Percentiles rank a stretch among this genome's conserved stretches.
phyloP scores from a whole-genome alignment of 768 basidiomycete genomes.

The Russula ochroleuca region DNA sequence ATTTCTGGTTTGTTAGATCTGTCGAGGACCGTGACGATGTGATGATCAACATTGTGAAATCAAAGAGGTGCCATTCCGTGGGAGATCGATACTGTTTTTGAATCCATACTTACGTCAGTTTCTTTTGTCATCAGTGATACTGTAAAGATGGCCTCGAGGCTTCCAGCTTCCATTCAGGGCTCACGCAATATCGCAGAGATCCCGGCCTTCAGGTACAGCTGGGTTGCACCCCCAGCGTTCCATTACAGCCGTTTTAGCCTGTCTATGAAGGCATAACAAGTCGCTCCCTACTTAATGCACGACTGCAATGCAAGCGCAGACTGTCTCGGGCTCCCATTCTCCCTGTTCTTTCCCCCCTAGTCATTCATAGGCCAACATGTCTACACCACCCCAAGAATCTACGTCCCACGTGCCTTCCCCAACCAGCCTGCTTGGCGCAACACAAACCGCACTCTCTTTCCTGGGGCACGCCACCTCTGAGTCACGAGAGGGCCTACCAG shows the following conservation, averaged over 20 bases:
- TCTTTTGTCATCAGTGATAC: too few relatives aligned
- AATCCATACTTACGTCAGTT: too few relatives aligned
- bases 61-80: too few relatives aligned
- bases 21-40: too few relatives aligned
- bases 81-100: too few relatives aligned
- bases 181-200: too few relatives aligned
- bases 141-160: too few relatives aligned
- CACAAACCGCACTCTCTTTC: background rate
- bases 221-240: background rate
- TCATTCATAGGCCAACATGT: background rate
- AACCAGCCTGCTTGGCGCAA: background rate
- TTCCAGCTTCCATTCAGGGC: too few relatives aligned
- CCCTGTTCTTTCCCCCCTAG: background rate
- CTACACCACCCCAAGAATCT: background rate
- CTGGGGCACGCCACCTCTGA: background rate
- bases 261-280: background rate
- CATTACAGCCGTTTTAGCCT: slow-evolving; percentile 16
- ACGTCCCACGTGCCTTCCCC: background rate
- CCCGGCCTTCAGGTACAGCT: slow-evolving; percentile 7
- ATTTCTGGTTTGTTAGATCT: too few relatives aligned
- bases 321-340: background rate
- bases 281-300: background rate
- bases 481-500: background rate
- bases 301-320: background rate
- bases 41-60: too few relatives aligned